Conservation (phyloP, 371 early-diverging fungal species). For the Phascolomyces articulosus region DNA sequence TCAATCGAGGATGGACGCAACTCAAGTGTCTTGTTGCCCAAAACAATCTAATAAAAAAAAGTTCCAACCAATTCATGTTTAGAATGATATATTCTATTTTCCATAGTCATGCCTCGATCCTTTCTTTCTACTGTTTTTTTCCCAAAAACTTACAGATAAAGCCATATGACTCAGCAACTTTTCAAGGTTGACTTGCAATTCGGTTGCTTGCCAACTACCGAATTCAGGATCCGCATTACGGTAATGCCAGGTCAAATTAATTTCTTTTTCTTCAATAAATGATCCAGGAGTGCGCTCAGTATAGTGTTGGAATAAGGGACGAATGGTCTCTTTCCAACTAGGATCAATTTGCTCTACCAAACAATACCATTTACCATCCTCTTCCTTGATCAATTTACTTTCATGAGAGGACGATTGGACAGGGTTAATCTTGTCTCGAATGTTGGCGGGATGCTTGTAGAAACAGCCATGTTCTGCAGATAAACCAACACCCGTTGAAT, state of each 20-base stretch:
- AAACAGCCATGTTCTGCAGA: conserved; percentile 97
- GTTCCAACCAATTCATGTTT: neutral
- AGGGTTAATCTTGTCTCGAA: conserved; percentile 52
- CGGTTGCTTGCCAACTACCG: conserved; percentile 76
- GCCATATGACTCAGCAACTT: conserved; percentile 92
- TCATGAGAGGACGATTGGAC: conserved; percentile 41
- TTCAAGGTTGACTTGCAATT: conserved; percentile 94
- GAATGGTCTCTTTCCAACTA: conserved; percentile 90
- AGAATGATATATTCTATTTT: too few relatives aligned
- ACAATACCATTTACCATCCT: conserved; percentile 80
- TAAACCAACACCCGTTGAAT: conserved; percentile 83
- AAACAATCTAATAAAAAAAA: conserved; percentile 68
- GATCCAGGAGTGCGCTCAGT: conserved; percentile 95
- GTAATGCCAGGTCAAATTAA: conserved; percentile 92
- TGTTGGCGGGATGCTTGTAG: conserved; percentile 83
- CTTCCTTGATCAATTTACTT: conserved; percentile 62
- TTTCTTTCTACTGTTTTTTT: too few relatives aligned
- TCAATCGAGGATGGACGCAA: conserved; percentile 91
- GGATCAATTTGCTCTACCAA: conserved; percentile 88
- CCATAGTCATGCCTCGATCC: too few relatives aligned
- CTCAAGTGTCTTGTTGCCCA: conserved; percentile 95
- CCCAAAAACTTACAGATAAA: conserved; percentile 67
- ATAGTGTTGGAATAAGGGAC: conserved; percentile 92
- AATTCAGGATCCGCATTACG: conserved; percentile 88
- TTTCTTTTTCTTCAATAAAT: conserved; percentile 92